These are phyloP conservation scores for Chalciporus pseudorubinellus DNA, from an alignment of 768 basidiomycete genomes.

Conservation along the genomic window DNA sequence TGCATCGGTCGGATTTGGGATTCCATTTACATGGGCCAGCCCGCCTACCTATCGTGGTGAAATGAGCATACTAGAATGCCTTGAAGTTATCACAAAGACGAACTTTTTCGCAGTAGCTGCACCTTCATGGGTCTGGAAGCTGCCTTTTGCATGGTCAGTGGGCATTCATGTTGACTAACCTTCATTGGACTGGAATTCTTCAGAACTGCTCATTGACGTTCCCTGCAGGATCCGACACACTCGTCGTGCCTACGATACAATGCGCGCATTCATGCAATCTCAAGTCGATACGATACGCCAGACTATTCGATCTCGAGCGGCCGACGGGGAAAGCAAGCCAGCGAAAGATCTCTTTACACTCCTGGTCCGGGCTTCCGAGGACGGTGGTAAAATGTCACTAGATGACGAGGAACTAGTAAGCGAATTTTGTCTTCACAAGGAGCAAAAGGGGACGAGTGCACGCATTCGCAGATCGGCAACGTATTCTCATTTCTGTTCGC, in stretches of 20 bases:
- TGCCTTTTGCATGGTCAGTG: constrained; percentile 20
- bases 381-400: constrained; percentile 12
- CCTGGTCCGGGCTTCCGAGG: constrained; percentile 20
- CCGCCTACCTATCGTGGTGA: constrained; percentile 15
- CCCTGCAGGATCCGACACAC: constrained; percentile 18
- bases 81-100: constrained; percentile 13
- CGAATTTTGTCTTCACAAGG: not conserved
- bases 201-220: not conserved
- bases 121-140: constrained; percentile 22
- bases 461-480: constrained; percentile 47
- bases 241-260: constrained; percentile 20
- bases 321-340: not conserved
- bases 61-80: constrained; percentile 21
- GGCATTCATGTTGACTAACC: not conserved
- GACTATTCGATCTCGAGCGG: constrained; percentile 6
- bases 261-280: constrained; percentile 21
- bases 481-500: constrained; percentile 53
- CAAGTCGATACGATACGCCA: constrained; percentile 10
- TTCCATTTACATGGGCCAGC: constrained; percentile 21
- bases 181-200: too few relatives aligned
- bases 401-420: constrained; percentile 20
- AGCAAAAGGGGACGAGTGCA: not conserved
- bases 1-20: constrained; percentile 23
- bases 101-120: constrained; percentile 17
- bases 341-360: constrained; percentile 22